phyloP scores from a whole-genome alignment of 768 basidiomycete species.

The Pleurotus giganteus region DNA sequence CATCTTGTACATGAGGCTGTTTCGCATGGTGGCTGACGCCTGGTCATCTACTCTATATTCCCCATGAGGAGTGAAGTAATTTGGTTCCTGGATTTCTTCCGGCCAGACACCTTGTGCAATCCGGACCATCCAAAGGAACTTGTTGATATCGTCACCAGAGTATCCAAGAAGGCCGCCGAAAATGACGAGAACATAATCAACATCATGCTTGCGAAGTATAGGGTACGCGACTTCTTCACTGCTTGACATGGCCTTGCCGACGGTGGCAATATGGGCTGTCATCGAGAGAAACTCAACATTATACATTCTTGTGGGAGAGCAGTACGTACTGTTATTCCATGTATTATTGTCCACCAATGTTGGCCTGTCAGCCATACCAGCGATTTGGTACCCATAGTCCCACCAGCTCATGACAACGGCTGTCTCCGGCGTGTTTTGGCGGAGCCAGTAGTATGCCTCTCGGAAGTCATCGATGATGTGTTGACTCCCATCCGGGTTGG shows the following conservation, averaged over 20 bases:
- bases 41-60: slow-evolving; percentile 91
- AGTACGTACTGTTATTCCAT: slow-evolving; percentile 93
- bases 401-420: slow-evolving; percentile 99
- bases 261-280: slow-evolving; percentile 94
- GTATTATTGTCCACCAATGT: slow-evolving; percentile 99
- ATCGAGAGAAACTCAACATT: slow-evolving; percentile 3
- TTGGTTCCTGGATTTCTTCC: slow-evolving; percentile 93
- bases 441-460: slow-evolving; percentile 98
- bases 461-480: slow-evolving; percentile 99
- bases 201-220: slow-evolving; percentile 95
- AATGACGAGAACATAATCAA: slow-evolving; percentile 95
- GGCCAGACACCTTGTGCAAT: slow-evolving; percentile 97
- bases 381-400: slow-evolving; percentile 99
- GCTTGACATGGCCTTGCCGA: slow-evolving; percentile 97
- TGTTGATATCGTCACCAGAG: slow-evolving; percentile 99
- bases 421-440: slow-evolving; percentile 90
- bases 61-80: slow-evolving; percentile 89
- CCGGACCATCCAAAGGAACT: slow-evolving; percentile 98
- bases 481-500: slow-evolving; percentile 77
- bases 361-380: slow-evolving; percentile 96
- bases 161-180: slow-evolving; percentile 97
- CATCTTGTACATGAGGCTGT: slow-evolving; percentile 99
- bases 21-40: slow-evolving; percentile 86
- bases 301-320: background rate
- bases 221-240: slow-evolving; percentile 95